Evolutionary conservation across 2,329 filamentous ascomycete species (phyloP).

Genomic region (Fusarium nanum): DNA sequence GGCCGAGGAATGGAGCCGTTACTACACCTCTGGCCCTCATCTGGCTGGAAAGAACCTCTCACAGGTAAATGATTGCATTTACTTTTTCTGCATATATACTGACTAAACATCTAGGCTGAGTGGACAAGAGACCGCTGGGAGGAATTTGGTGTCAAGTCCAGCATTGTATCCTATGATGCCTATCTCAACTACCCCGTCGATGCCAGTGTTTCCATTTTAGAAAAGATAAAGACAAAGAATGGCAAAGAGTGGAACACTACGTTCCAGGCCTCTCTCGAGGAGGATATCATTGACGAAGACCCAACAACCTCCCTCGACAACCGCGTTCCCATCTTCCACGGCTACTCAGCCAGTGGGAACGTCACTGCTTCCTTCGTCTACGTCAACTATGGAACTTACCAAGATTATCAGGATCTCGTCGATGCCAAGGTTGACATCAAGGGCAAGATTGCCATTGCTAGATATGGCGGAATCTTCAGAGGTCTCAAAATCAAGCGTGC

Average conservation of each 20-base stretch:
- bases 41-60: conserved; percentile 82
- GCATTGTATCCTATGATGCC: conserved; percentile 77
- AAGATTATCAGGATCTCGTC: conserved; percentile 85
- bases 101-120: conserved; percentile 61
- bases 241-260: conserved; percentile 66
- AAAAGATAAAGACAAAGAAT: conserved; percentile 54
- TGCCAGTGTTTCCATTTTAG: conserved; percentile 74
- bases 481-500: conserved; percentile 94
- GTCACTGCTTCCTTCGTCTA: conserved; percentile 89
- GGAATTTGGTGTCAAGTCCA: conserved; percentile 73
- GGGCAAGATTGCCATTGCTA: conserved; percentile 88
- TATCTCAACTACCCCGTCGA: conserved; percentile 83
- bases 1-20: conserved; percentile 78
- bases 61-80: conserved; percentile 58
- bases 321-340: conserved; percentile 90
- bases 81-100: background rate
- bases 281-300: conserved; percentile 87
- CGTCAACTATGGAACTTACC: conserved; percentile 89
- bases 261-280: conserved; percentile 84
- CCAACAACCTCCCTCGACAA: conserved; percentile 77
- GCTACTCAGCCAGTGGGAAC: conserved; percentile 92
- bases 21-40: conserved; percentile 82
- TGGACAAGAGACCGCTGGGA: conserved; percentile 83
- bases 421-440: conserved; percentile 78
- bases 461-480: conserved; percentile 88